A percentile compares a stretch with the other conserved stretches of the same genome.
Conservation (phyloP, 192 early-diverging fungal genomes). For the Coemansia sp. region DNA sequence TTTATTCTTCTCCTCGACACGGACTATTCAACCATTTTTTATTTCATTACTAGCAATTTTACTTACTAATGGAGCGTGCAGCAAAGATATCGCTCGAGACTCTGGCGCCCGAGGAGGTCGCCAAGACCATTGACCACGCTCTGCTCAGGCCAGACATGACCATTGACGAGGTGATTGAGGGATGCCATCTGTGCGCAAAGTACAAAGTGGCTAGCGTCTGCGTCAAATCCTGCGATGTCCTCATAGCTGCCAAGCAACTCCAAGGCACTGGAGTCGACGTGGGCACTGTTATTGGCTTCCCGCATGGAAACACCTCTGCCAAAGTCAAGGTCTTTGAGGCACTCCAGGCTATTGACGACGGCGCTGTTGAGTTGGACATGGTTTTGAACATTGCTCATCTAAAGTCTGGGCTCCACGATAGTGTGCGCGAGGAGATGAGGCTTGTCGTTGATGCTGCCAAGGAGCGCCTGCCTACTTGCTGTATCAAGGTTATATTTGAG, state of each 20-base stretch:
- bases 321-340: slow-evolving; percentile 57
- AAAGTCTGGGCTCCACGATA: slow-evolving; percentile 44
- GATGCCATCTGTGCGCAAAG: slow-evolving; percentile 53
- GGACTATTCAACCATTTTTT: not conserved
- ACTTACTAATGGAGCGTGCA: not conserved
- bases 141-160: slow-evolving; percentile 59
- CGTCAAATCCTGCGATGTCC: slow-evolving; percentile 63
- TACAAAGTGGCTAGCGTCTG: slow-evolving; percentile 59
- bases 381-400: slow-evolving; percentile 59
- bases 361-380: slow-evolving; percentile 61
- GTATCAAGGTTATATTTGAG: slow-evolving; percentile 64
- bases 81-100: slow-evolving; percentile 40
- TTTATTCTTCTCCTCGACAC: not conserved
- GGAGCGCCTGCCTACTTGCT: slow-evolving; percentile 37
- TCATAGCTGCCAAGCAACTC: slow-evolving; percentile 43
- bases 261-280: slow-evolving; percentile 53
- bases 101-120: slow-evolving; percentile 53
- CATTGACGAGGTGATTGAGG: slow-evolving; percentile 51
- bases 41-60: not conserved
- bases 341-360: slow-evolving; percentile 56
- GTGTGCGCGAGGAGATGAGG: slow-evolving; percentile 53
- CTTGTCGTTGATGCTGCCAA: slow-evolving; percentile 43
- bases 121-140: slow-evolving; percentile 62
- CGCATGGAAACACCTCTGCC: slow-evolving; percentile 57
- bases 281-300: slow-evolving; percentile 61